These are phyloP conservation scores for Linum usitatissimum DNA, from an alignment of 345 rosid genomes.

Conservation along the genomic window DNA sequence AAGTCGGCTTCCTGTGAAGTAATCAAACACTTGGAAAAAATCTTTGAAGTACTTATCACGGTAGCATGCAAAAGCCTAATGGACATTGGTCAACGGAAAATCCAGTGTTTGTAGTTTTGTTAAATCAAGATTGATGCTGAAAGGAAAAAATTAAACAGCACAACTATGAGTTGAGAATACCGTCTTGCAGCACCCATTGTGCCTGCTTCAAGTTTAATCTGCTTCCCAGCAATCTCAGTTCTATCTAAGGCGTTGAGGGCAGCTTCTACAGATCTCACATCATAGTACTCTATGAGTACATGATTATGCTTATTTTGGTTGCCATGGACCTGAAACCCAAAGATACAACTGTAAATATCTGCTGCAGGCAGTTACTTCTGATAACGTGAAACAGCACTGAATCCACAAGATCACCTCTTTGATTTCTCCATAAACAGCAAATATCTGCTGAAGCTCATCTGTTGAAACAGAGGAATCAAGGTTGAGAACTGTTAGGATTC, in stretches of 20 bases:
- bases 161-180: slow-evolving; percentile 8
- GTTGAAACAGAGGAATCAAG: slow-evolving; percentile 24
- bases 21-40: slow-evolving; percentile 7
- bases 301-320: slow-evolving; percentile 14
- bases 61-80: slow-evolving; percentile 1
- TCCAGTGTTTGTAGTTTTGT: slow-evolving; percentile 9
- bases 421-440: slow-evolving; percentile 27
- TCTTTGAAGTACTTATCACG: neutral
- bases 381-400: neutral
- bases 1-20: slow-evolving; percentile 3
- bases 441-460: slow-evolving; percentile 21
- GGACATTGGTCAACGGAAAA: slow-evolving; percentile 3
- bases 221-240: slow-evolving; percentile 23
- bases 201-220: slow-evolving; percentile 21
- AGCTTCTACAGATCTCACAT: slow-evolving; percentile 22
- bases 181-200: slow-evolving; percentile 14
- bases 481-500: slow-evolving; percentile 17
- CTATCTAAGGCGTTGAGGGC: slow-evolving; percentile 24
- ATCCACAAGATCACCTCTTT: slow-evolving; percentile 16
- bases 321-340: slow-evolving; percentile 20
- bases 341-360: neutral
- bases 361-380: neutral
- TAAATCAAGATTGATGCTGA: slow-evolving; percentile 23
- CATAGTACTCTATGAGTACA: slow-evolving; percentile 20
- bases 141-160: neutral